phyloP scores from a whole-genome alignment of 257 asterid species.

The Fraxinus americana region DNA sequence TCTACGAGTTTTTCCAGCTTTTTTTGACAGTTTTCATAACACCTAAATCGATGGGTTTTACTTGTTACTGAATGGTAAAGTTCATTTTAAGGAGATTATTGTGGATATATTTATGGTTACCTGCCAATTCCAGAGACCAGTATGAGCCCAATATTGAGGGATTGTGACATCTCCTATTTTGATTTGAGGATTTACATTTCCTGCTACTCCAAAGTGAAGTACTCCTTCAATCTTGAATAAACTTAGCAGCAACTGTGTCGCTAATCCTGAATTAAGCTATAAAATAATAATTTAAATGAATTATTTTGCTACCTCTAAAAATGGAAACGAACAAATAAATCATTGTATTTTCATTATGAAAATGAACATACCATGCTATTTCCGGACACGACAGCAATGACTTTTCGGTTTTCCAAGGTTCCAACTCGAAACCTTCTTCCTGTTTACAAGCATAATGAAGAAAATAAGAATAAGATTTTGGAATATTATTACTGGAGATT shows the following conservation, averaged over 20 bases:
- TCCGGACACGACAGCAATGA: slow-evolving; percentile 32
- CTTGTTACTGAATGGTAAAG: not conserved
- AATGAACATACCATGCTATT: slow-evolving; percentile 23
- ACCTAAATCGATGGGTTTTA: no score
- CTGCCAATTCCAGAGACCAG: slow-evolving; percentile 74
- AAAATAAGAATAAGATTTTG: no score
- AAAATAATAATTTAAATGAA: not conserved
- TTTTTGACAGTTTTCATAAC: no score
- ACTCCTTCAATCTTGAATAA: slow-evolving; percentile 54
- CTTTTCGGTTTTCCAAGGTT: slow-evolving; percentile 4
- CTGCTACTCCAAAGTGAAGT: slow-evolving; percentile 69
- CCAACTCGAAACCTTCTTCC: slow-evolving; percentile 37
- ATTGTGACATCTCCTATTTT: slow-evolving; percentile 66
- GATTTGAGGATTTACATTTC: slow-evolving; percentile 53
- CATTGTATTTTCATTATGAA: not conserved
- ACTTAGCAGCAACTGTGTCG: slow-evolving; percentile 57
- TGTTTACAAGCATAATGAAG: not conserved
- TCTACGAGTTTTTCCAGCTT: no score
- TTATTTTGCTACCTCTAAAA: not conserved
- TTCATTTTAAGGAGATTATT: no score
- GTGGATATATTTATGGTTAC: slow-evolving; percentile 10
- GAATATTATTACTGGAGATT: no score
- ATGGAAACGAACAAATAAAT: not conserved
- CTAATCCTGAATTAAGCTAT: slow-evolving; percentile 61
- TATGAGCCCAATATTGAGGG: slow-evolving; percentile 58